Evolutionary conservation across 164 flowering plant species (phyloP), one percentile per base, ranked within the genome.

Genomic region (Sedum album): DNA sequence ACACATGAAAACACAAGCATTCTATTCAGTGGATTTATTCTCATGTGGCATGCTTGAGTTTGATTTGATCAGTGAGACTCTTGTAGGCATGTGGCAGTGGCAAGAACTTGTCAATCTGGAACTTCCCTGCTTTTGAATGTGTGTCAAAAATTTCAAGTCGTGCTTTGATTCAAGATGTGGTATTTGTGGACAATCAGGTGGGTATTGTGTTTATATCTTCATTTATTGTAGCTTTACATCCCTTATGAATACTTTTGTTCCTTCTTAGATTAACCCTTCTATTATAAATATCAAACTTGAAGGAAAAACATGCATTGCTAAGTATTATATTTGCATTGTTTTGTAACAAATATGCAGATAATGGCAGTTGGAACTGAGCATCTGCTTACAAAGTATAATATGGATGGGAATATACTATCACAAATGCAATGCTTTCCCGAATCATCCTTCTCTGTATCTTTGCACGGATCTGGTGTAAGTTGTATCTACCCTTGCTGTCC

Each of bases 351-450:
- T 49, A 72, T 70, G 69, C 90, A 95, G 98, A 83, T 95, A 75
- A 72, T 95, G 72, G 86, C 91, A 31, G 98, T 88, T 72, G 99
- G 99, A 69, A 87, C 97, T 53, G 89, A 83, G 69, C 89, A 96
- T 69, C 49, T 84, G 21, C 84, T 95, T 23, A 83, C 74, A 42
- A 93, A 96, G 68, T 81, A 79, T 72, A 83, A 86, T 84, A 82
- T 95, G 75, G 85, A 92, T 74, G 99, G 95, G 63, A 71, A 60
- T 64, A 66, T 84, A 68, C 85, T 92, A 62, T 89, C 99, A 65
- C 89, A 85, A 79, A 86, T 92, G 61, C 89, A 85, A 60, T 92
- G 91, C 79, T 93, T 96, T 77, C 89, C 99, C 46, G 89, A 67
- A 62, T 91, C 97, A 51, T 86, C 84, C 48, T 95, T 92, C 82